phyloP scores from a whole-genome alignment of 352 stramenopile species.

The Globisporangium solare region DNA sequence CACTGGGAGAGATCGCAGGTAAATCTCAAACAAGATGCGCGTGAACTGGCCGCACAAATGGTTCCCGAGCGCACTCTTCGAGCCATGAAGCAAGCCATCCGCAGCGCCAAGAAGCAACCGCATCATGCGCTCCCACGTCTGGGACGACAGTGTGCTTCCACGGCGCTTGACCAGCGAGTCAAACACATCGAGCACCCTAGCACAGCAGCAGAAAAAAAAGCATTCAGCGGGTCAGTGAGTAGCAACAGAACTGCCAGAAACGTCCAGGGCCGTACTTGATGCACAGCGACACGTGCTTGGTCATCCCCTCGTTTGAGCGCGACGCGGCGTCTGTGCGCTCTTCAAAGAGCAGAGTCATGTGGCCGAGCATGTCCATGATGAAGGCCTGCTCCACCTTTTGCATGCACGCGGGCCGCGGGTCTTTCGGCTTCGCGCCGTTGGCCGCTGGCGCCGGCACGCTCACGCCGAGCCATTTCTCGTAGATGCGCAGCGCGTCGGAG shows the following conservation, averaged over 20 bases:
- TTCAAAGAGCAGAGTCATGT: conserved; percentile 88
- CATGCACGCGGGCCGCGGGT: conserved; percentile 67
- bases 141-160: conserved; percentile 46
- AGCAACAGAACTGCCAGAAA: neutral
- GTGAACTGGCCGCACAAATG: conserved; percentile 74
- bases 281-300: conserved; percentile 72
- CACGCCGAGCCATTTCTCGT: conserved; percentile 79
- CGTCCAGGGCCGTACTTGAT: conserved; percentile 39
- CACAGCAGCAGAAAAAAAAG: conserved; percentile 1
- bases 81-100: conserved; percentile 71
- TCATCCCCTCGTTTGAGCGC: conserved; percentile 26
- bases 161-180: conserved; percentile 68
- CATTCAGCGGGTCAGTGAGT: neutral
- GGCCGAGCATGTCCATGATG: conserved; percentile 81
- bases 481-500: conserved; percentile 66
- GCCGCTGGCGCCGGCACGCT: conserved; percentile 22
- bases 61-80: conserved; percentile 68
- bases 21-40: conserved; percentile 75
- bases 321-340: conserved; percentile 40
- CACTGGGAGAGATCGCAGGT: conserved; percentile 59
- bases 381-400: conserved; percentile 81
- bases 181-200: conserved; percentile 75
- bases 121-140: conserved; percentile 84
- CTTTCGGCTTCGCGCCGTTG: conserved; percentile 34
- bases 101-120: conserved; percentile 69